Evolutionary conservation across 768 basidiomycete species (phyloP).

Genomic region (Leccinum uliginosum): DNA sequence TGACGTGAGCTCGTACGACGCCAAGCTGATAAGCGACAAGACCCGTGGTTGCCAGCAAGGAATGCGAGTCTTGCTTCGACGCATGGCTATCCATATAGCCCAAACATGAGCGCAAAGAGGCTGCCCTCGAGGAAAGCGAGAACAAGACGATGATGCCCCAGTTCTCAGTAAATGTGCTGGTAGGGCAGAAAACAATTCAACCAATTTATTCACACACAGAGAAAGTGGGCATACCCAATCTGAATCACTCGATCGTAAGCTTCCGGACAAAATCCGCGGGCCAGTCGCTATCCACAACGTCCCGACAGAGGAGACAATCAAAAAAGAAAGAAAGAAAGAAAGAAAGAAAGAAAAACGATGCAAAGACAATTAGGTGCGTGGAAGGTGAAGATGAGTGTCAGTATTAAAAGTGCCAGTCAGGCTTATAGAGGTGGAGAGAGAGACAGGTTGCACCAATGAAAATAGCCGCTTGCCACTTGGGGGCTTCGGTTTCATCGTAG

Average conservation of each 20-base stretch:
- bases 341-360: conserved; percentile 65
- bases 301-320: conserved; percentile 53
- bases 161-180: conserved; percentile 77
- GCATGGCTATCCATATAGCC: conserved; percentile 76
- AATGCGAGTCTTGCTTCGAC: conserved; percentile 4
- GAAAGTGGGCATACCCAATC: conserved; percentile 58
- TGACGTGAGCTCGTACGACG: conserved; percentile 18
- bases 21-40: not conserved
- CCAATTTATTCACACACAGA: not conserved
- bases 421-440: not conserved
- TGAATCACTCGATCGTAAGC: conserved; percentile 86
- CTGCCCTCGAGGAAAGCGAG: conserved; percentile 78
- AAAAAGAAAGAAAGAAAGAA: too few species aligned
- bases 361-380: conserved; percentile 68
- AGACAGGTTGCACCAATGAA: conserved; percentile 51
- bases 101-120: conserved; percentile 80
- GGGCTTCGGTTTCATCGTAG: conserved; percentile 65
- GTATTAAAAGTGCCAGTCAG: conserved; percentile 10
- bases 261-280: conserved; percentile 64
- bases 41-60: not conserved
- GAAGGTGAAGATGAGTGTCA: conserved; percentile 52
- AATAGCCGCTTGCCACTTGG: conserved; percentile 74
- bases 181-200: too few species aligned
- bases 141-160: conserved; percentile 78
- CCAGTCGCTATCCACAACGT: conserved; percentile 54